Conservation (phyloP, 176 grass and related monocot species). For the Bothriochloa decipiens region DNA sequence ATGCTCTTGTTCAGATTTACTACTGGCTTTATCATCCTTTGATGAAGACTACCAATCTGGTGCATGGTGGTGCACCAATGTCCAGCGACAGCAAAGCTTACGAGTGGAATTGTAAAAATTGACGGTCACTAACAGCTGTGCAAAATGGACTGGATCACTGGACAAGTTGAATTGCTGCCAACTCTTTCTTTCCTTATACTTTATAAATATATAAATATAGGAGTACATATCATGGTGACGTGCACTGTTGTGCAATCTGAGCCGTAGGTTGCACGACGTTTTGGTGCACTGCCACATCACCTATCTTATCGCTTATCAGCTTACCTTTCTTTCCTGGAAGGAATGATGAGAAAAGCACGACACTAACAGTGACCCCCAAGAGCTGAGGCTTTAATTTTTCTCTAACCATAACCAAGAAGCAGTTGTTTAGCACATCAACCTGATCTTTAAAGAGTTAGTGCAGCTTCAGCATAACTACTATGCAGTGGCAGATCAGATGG, state of each 20-base stretch:
- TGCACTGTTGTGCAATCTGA: conserved; percentile 30
- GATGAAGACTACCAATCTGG: background rate
- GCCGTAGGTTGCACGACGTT: conserved; percentile 45
- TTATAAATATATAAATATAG: background rate
- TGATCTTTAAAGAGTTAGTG: conserved; percentile 17
- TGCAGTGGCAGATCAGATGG: background rate
- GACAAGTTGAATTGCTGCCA: conserved; percentile 10
- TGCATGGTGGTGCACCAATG: conserved; percentile 3
- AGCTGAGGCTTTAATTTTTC: background rate
- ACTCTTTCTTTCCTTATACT: background rate
- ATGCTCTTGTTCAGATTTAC: background rate
- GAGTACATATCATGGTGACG: conserved; percentile 23
- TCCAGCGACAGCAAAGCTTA: conserved; percentile 4
- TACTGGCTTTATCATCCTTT: background rate
- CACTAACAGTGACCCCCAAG: conserved; percentile 26
- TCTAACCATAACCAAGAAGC: background rate
- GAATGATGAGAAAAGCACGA: conserved; percentile 33
- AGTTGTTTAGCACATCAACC: conserved; percentile 26
- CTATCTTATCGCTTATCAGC: conserved; percentile 37
- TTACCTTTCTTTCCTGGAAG: conserved; percentile 17
- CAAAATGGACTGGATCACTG: background rate
- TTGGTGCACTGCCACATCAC: conserved; percentile 38
- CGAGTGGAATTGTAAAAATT: background rate
- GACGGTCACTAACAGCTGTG: background rate
- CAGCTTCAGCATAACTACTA: background rate